Evolutionary conservation across 768 basidiomycete genomes (phyloP), one percentile per base, ranked within the genome.

Genomic region (Termitomyces sp.): DNA sequence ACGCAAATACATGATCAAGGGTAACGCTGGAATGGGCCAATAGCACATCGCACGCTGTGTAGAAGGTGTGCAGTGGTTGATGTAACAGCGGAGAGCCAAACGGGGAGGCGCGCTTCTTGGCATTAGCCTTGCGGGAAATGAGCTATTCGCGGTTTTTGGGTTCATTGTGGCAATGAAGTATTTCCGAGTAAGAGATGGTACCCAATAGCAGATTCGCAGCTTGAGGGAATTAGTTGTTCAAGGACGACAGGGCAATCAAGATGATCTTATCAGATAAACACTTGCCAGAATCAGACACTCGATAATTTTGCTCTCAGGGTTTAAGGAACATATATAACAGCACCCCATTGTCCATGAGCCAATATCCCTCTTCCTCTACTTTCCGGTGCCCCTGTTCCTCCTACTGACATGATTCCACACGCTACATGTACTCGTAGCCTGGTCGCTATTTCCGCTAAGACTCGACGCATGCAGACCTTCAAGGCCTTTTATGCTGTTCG

Each of bases 401-500:
- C 36, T 26, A 4, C 26, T 47, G 55, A 63, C 38, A 78, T 81
- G 73, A 73, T 78, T 36, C 70, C 75, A 47, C 73, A 75, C 58
- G 65, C 64, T 63, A 53, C 71, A 58, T 47, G 65, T 32, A 68
- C 77, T 44, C 65, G 72, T 48, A 64, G 64, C 9, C 56, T 75
- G n/a, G 63, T 72, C 38, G 56, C 73, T 57, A 57, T 72, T 60
- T 68, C 74, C 51, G 63, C 74, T 61, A 66, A 68, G 43, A 58
- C 73, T 18, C 72, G 65, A 53, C 76, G 75, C 47, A 68, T 70
- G 22, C 74, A 75, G 33, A 70, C 78, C 1, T 77, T 75, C 66
- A 80, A 71, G 50, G 82, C 84, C 4, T 81, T 76, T 59, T 84
- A 83, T 64, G 81, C 85, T 13, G 85, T 87, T 58, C 36, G 80